These are phyloP conservation scores for Parastagonospora avenae DNA, from an alignment of 2,329 filamentous ascomycete species.

Conservation along the genomic window DNA sequence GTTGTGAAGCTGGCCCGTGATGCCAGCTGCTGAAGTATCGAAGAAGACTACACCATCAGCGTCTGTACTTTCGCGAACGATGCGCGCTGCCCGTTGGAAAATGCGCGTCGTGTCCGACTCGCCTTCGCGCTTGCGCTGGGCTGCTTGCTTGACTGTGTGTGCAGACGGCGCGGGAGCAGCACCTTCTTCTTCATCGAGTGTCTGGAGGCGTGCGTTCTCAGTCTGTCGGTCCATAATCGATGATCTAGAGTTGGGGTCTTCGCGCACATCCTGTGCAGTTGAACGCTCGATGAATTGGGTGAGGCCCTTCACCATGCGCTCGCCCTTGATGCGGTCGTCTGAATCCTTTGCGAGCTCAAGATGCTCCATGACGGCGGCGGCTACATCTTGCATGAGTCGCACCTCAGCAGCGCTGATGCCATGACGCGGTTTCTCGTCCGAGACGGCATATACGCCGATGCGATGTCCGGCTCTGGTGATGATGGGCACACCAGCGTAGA, in stretches of 20 bases:
- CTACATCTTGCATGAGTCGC: slow-evolving; percentile 38
- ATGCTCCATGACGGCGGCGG: slow-evolving; percentile 39
- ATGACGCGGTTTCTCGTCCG: slow-evolving; percentile 35
- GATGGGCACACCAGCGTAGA: slow-evolving; percentile 42
- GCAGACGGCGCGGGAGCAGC: slow-evolving; percentile 5
- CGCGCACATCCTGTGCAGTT: slow-evolving; percentile 26
- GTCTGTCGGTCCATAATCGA: slow-evolving; percentile 41
- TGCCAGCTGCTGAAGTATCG: slow-evolving; percentile 38
- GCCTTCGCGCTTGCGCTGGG: slow-evolving; percentile 27
- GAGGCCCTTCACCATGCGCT: slow-evolving; percentile 42
- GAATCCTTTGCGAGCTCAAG: slow-evolving; percentile 36
- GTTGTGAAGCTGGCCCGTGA: slow-evolving; percentile 30
- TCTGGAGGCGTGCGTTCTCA: slow-evolving; percentile 38
- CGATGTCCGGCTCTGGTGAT: slow-evolving; percentile 33
- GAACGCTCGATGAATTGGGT: slow-evolving; percentile 42
- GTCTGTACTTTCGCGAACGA: slow-evolving; percentile 40
- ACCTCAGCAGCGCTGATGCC: slow-evolving; percentile 29
- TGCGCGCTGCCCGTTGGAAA: slow-evolving; percentile 43
- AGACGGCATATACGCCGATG: slow-evolving; percentile 40
- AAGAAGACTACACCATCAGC: slow-evolving; percentile 45
- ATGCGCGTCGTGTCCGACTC: slow-evolving; percentile 34
- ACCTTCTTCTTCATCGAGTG: slow-evolving; percentile 27
- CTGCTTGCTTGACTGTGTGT: slow-evolving; percentile 13
- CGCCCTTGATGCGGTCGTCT: slow-evolving; percentile 31
- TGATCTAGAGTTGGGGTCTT: slow-evolving; percentile 16